Percentiles rank a stretch among this genome's conserved stretches.
phyloP scores from a whole-genome alignment of 176 grass and related monocot species.

The Carex littledalei region DNA sequence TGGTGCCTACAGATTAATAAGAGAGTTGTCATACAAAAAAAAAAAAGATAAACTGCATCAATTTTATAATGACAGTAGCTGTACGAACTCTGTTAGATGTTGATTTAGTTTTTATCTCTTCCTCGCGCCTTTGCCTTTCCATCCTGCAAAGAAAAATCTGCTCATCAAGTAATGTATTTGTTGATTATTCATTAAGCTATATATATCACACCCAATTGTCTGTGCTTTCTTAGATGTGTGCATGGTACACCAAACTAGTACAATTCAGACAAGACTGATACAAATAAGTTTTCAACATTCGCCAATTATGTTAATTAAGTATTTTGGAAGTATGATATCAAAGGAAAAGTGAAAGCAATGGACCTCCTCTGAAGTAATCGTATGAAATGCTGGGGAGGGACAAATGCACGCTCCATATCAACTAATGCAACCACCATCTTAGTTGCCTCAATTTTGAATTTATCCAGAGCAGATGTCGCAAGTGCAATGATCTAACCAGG shows the following conservation, averaged over 20 bases:
- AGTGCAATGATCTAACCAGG: constrained; percentile 59
- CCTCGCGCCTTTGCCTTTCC: constrained; percentile 71
- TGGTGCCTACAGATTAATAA: constrained; percentile 45
- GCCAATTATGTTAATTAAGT: background rate
- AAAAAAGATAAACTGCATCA: constrained; percentile 7
- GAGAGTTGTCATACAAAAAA: constrained; percentile 23
- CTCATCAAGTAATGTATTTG: background rate
- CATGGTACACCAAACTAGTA: background rate
- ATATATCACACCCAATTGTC: background rate
- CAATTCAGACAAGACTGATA: background rate
- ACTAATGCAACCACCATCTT: constrained; percentile 79
- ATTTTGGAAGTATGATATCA: constrained; percentile 10
- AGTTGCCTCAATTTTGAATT: constrained; percentile 69
- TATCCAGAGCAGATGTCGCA: constrained; percentile 60
- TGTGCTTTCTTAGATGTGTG: background rate
- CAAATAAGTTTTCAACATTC: constrained; percentile 2
- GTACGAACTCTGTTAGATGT: constrained; percentile 61
- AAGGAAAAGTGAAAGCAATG: constrained; percentile 10
- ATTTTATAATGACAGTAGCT: constrained; percentile 21
- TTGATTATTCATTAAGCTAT: background rate
- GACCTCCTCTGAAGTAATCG: constrained; percentile 75
- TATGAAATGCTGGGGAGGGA: constrained; percentile 83
- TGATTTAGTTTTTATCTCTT: constrained; percentile 63
- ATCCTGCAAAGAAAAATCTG: constrained; percentile 37
- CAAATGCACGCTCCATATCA: constrained; percentile 82